Evolutionary conservation across 768 basidiomycete genomes (phyloP).

Genomic region (Lactarius deliciosus): DNA sequence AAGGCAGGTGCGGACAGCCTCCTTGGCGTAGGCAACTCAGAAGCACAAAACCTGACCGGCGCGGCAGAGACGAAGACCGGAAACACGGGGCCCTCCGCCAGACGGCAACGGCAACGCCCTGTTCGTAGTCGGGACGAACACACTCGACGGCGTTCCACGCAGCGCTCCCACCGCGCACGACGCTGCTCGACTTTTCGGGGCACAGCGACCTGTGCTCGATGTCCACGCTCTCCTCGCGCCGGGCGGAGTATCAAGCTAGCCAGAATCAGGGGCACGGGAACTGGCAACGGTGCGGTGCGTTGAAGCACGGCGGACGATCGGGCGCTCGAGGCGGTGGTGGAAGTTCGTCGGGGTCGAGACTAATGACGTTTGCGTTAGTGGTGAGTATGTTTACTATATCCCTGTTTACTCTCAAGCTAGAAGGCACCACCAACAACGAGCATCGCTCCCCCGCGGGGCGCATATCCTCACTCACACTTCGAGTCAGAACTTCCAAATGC

Average conservation of each 20-base stretch:
- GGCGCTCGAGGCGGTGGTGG: constrained; percentile 47
- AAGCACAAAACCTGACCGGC: too few relatives aligned
- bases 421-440: too few relatives aligned
- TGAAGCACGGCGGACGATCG: neutral
- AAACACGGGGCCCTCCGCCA: constrained; percentile 15
- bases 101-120: neutral
- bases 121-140: constrained; percentile 35
- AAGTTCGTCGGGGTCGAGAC: constrained; percentile 73
- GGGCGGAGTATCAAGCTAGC: constrained; percentile 38
- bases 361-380: neutral
- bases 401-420: too few relatives aligned
- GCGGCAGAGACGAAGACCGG: constrained; percentile 21
- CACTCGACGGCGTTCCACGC: constrained; percentile 64
- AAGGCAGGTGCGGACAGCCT: constrained; percentile 31
- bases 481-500: too few relatives aligned
- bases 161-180: constrained; percentile 59
- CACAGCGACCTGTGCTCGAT: constrained; percentile 67
- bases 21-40: constrained; percentile 24
- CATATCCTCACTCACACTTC: too few relatives aligned
- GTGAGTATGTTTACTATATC: too few relatives aligned
- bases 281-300: constrained; percentile 44
- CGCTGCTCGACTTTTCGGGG: constrained; percentile 82
- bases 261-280: constrained; percentile 75
- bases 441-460: too few relatives aligned
- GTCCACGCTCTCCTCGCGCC: constrained; percentile 48